Base-by-base conservation (phyloP, 2,329 filamentous ascomycete genomes). In the Rhinocladiella similis region DNA sequence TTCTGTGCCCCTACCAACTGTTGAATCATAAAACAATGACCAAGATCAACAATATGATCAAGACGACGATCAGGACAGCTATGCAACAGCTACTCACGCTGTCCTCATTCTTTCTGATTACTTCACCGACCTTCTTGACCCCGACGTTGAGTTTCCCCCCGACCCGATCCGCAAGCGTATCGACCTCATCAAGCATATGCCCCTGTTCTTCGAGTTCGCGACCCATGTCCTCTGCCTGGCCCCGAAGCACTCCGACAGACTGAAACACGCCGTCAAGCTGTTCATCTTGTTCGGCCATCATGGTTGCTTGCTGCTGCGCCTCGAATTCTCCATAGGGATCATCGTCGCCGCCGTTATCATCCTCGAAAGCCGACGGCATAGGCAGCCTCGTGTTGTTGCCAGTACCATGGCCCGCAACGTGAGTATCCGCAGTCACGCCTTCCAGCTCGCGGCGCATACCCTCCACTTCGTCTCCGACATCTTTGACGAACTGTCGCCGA, bases 221-320 rank as follows among this genome's bases (percentile, higher is more conserved):
- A 1, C 94, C 93, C 93, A 99, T 99, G 66, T 91, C 90, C 73
- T 95, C 87, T 1, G 94, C 95, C 79, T 97, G 94, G 69, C 88
- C 82, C 54, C 93, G 81, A 69, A 99, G 75, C 70, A 91, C 97
- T 2, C 92, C 93, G 20, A 99, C 94, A 1, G 93, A 97, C 64
- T 87, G 84, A 70, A 95, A 96, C 46, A 99, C 93, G 14, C 89
- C 90, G 70, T 97, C 93, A 1, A 99, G 81, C 66, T 94, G 89
- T 75, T 92, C 82, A 70, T 99, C 94, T 78, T 99, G 94, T 73
- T 97, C 91, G 64, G 88, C 84, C 88, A 99, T 92, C 74, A 99
- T 89, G 74, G 92, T 84, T 69, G 89, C 72, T 77, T 99, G 95
- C 70, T 95, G 85, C 75, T 94, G 87, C 73, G 96, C 88, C 78